Evolutionary conservation across 352 stramenopile species (phyloP), one percentile per base, ranked within the genome.

Genomic region (Blastocystis sp.): DNA sequence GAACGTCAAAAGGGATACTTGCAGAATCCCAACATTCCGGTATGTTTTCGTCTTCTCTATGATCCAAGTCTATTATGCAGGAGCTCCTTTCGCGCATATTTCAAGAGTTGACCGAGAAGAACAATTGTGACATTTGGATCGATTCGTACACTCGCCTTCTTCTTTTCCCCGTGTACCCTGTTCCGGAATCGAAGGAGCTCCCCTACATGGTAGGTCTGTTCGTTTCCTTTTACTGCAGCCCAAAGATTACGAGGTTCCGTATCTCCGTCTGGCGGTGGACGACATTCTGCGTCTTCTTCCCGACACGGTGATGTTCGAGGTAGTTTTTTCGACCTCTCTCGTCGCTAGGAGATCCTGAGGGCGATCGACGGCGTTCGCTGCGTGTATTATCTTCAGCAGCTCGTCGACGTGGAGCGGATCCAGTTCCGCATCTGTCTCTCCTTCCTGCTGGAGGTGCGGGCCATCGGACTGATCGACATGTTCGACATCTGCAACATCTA

Each of bases 401-500:
- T 39, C 13, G n/a, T 84, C 3, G n/a, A 11, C 13, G 39, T 84
- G 23, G 55, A 47, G 5, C 43, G 62, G 4, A 56, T 45, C 20
- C 73, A 84, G 23, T 55, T 84, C 13, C 53, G 45, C 18, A 34
- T 41, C 23, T 84, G 73, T 66, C 56, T 84, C 54, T 59, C 73
- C 8, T 84, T 84, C 55, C 73, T 84, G 9, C 26, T 66, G 20
- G 11, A 64, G 26, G 50, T 84, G 0, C 34, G 15, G 20, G 73
- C 73, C 9, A 68, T 84, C 41, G 45, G 47, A 37, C 43, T 84
- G 7, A 84, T 84, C 73, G 73, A 84, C 26, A 66, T 66, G 5
- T 84, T 84, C 56, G 73, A 84, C 50, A 45, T 84, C 15, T 84
- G 73, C 53, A 84, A 84, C 56, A 68, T 84, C 50, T 84, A 84